Conservation (phyloP, 352 stramenopile species). For the Globisporangium middletonii region DNA sequence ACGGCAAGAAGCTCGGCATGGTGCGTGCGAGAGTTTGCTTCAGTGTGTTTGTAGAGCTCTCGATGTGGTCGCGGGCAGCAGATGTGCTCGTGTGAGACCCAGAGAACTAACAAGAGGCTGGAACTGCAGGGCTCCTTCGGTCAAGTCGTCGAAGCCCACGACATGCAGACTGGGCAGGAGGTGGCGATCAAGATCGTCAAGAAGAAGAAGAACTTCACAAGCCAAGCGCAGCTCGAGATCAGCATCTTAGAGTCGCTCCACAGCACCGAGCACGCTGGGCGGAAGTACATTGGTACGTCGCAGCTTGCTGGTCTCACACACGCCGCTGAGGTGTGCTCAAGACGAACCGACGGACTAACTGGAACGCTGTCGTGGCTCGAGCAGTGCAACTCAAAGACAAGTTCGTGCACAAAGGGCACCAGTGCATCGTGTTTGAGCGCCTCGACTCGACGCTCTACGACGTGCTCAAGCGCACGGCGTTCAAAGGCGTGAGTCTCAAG, state of each 20-base stretch:
- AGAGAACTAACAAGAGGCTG: too few relatives aligned
- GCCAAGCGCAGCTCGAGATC: slow-evolving; percentile 97
- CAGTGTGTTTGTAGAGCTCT: background rate
- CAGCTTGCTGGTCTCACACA: background rate
- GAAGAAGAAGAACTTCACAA: slow-evolving; percentile 95
- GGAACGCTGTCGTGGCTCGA: background rate
- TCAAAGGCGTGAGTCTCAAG: slow-evolving; percentile 89
- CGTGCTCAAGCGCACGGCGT: slow-evolving; percentile 92
- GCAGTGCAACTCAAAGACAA: slow-evolving; percentile 89
- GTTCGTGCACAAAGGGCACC: slow-evolving; percentile 96
- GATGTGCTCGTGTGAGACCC: background rate
- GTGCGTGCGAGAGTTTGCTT: slow-evolving; percentile 19
- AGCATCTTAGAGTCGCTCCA: slow-evolving; percentile 91
- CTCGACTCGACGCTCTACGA: slow-evolving; percentile 97
- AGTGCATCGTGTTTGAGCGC: slow-evolving; percentile 98
- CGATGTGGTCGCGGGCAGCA: background rate
- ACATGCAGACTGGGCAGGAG: slow-evolving; percentile 69
- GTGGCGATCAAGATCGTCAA: slow-evolving; percentile 99
- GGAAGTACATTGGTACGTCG: slow-evolving; percentile 89
- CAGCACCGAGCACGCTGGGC: slow-evolving; percentile 65
- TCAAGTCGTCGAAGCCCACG: slow-evolving; percentile 72
- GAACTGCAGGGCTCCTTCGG: slow-evolving; percentile 69
- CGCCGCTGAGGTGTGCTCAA: background rate
- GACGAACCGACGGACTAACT: slow-evolving; percentile 7
- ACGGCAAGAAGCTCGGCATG: slow-evolving; percentile 60